Evolutionary conservation across 768 basidiomycete species (phyloP), one percentile per base, ranked within the genome.

Genomic region (Boletus fagicola): DNA sequence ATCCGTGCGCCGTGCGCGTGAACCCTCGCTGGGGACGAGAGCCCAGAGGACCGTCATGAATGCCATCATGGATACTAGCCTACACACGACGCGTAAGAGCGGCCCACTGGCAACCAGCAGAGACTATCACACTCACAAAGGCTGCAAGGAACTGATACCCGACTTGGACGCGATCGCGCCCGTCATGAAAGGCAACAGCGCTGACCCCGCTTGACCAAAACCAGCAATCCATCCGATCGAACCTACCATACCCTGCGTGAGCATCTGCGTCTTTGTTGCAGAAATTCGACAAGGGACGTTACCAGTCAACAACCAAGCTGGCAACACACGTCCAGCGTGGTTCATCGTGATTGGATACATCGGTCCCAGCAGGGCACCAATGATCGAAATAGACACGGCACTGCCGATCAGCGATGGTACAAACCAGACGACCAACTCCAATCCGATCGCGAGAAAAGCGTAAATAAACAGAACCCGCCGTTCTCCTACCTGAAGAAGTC

Each of bases 141-240:
- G 71, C 59, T 79, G 79, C 56, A 82, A 54, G 12, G 70, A 66
- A 15, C 60, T 61, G 36, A 83, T 83, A 0, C 80, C 88, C 39
- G 83, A 80, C 57, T 77, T 83, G 26, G 78, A 77, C 7, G 89
- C 81, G 26, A 92, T 78, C 2, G 83, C 79, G 24, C 89, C 88
- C 1, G 86, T 86, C 58, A 90, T 78, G 62, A 92, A 90, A 0
- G 90, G 89, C 5, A 91, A 65, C 8, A 87, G 59, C 0, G 89
- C 89, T 42, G 84, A 83, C 18, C 90, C 90, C 3, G 87, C 83
- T 65, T 87, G 85, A 0, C 90, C 88, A 33, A 49, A 49, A 22
- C 48, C 48, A 35, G 48, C 33, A 16, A 49, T 35, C 48, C 48
- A 49, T 33, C 48, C 48, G 16, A 35, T 46, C 12, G 49, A 38